A percentile compares a stretch with the other conserved stretches of the same genome.
Evolutionary conservation across 2,329 filamentous ascomycete genomes (phyloP).

Genomic region (Leptographium flavum): DNA sequence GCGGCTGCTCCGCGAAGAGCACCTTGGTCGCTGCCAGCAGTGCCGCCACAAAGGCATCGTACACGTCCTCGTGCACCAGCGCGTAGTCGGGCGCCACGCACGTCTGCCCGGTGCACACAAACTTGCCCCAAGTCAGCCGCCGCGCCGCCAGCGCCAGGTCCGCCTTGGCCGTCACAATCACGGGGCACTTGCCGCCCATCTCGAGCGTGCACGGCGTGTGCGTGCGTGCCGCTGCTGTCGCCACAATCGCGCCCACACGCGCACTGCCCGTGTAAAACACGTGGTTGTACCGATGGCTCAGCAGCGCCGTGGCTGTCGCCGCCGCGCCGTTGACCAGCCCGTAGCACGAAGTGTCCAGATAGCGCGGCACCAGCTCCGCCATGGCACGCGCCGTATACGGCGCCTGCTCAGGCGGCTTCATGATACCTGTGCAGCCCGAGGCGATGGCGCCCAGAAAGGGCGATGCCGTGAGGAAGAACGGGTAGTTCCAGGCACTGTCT

Average conservation of each 20-base stretch:
- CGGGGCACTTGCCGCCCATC: slow-evolving; percentile 29
- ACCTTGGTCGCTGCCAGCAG: slow-evolving; percentile 20
- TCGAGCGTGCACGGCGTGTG: slow-evolving; percentile 30
- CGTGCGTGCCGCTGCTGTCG: slow-evolving; percentile 26
- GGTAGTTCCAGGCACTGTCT: slow-evolving; percentile 27
- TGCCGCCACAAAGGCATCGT: slow-evolving; percentile 21
- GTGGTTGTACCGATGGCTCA: slow-evolving; percentile 25
- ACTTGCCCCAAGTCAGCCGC: slow-evolving; percentile 27
- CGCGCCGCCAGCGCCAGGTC: slow-evolving; percentile 27
- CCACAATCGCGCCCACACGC: slow-evolving; percentile 22
- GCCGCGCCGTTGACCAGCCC: slow-evolving; percentile 15
- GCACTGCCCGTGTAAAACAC: slow-evolving; percentile 31
- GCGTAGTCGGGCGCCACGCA: slow-evolving; percentile 28
- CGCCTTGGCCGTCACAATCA: slow-evolving; percentile 25
- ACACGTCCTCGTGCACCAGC: slow-evolving; percentile 24
- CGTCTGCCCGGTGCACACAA: slow-evolving; percentile 27
- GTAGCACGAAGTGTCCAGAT: slow-evolving; percentile 22
- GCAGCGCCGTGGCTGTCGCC: slow-evolving; percentile 22
- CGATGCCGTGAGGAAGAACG: slow-evolving; percentile 22
- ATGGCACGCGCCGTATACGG: slow-evolving; percentile 21
- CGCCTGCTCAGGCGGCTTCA: slow-evolving; percentile 30
- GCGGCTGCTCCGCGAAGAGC: slow-evolving; percentile 15
- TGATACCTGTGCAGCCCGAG: slow-evolving; percentile 24
- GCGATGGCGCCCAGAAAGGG: slow-evolving; percentile 28
- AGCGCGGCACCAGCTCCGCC: slow-evolving; percentile 23